A percentile compares a stretch with the other conserved stretches of the same genome.
phyloP scores from a whole-genome alignment of 164 flowering plant genomes.

The Cinnamomum micranthum region DNA sequence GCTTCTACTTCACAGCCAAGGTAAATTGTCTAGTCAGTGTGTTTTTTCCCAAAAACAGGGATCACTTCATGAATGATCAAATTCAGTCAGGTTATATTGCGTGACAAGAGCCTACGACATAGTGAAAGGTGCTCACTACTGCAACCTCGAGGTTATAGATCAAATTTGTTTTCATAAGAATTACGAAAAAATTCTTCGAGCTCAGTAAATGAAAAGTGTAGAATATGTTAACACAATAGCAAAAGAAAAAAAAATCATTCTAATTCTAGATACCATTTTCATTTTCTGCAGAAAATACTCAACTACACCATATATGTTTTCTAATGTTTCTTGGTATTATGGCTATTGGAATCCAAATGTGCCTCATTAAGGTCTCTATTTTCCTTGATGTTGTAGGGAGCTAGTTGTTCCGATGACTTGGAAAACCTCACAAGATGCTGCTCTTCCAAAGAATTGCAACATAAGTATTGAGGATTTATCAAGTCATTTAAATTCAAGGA shows the following conservation, averaged over 20 bases:
- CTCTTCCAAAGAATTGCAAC: not conserved
- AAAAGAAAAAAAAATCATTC: too few relatives aligned
- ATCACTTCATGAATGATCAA: too few relatives aligned
- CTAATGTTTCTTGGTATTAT: not conserved
- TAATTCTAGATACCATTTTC: too few relatives aligned
- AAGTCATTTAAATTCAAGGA: not conserved
- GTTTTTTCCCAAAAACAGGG: too few relatives aligned
- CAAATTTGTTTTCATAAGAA: too few relatives aligned
- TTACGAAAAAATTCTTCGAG: too few relatives aligned
- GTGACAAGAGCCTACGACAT: too few relatives aligned
- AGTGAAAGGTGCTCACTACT: too few relatives aligned
- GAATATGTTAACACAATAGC: not conserved
- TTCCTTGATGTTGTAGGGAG: conserved; percentile 22
- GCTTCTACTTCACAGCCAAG: too few relatives aligned
- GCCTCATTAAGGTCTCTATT: not conserved
- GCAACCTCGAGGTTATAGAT: too few relatives aligned
- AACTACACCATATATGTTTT: not conserved
- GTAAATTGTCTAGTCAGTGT: too few relatives aligned
- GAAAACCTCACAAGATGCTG: conserved; percentile 9
- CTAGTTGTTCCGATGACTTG: conserved; percentile 59
- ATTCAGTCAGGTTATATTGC: too few relatives aligned
- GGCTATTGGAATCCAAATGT: not conserved
- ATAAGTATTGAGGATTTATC: not conserved
- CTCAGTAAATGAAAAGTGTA: not conserved
- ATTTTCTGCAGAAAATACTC: not conserved